Evolutionary conservation across 176 grass and related monocot species (phyloP).

Genomic region (Rhynchospora tenuis): DNA sequence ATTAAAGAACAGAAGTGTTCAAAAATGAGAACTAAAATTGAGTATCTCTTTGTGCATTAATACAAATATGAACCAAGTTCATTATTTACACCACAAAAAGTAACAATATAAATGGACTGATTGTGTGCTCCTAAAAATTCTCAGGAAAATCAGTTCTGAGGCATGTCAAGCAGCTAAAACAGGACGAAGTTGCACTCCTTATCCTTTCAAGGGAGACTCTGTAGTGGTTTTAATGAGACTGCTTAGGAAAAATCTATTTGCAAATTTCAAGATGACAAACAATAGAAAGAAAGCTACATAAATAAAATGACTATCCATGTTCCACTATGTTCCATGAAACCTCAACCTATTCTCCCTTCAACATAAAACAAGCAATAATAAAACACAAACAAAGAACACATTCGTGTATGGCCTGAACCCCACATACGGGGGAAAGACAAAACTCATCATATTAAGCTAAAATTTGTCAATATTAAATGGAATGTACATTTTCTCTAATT

Average conservation of each 20-base stretch:
- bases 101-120: no score
- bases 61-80: no score
- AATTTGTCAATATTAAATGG: not conserved
- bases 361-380: not conserved
- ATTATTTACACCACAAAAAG: no score
- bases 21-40: not conserved
- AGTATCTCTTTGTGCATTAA: no score
- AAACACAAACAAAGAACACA: not conserved
- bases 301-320: not conserved
- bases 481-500: not conserved
- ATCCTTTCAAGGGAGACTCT: not conserved
- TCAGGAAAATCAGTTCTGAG: not conserved
- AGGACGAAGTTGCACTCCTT: not conserved
- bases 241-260: not conserved
- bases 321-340: not conserved
- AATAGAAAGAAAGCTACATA: not conserved
- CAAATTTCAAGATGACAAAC: not conserved
- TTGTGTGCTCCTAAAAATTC: no score
- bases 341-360: not conserved
- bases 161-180: not conserved
- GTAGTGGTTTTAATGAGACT: not conserved
- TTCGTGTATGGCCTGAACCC: not conserved
- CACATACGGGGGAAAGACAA: not conserved
- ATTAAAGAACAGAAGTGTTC: not conserved
- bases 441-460: not conserved